Evolutionary conservation across 2,329 filamentous ascomycete species (phyloP).

Genomic region (Zopfia rhizophila): DNA sequence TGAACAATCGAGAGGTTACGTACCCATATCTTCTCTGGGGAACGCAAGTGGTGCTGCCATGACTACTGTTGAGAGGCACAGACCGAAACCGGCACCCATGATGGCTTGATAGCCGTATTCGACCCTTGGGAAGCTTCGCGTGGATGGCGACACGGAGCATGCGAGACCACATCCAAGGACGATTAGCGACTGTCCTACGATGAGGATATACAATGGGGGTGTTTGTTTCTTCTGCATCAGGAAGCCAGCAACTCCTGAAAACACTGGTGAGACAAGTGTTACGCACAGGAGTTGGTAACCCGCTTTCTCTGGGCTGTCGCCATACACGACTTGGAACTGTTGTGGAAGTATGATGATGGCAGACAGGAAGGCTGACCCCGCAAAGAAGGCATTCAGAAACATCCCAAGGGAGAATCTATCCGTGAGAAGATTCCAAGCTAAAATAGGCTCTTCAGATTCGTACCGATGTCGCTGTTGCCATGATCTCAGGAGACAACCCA

Average conservation of each 20-base stretch:
- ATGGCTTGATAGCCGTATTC: conserved; percentile 9
- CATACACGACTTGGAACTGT: conserved; percentile 10
- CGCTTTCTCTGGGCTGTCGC: conserved; percentile 3
- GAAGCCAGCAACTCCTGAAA: conserved; percentile 2
- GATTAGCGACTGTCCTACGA: neutral
- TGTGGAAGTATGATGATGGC: conserved; percentile 11
- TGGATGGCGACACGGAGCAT: neutral
- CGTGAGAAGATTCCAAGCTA: conserved; percentile 1
- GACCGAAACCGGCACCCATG: conserved; percentile 11
- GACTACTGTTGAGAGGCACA: conserved; percentile 4
- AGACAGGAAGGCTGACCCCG: conserved; percentile 4
- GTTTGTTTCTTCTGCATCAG: conserved; percentile 3
- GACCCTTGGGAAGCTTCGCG: neutral
- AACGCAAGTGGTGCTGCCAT: conserved; percentile 11
- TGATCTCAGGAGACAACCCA: neutral
- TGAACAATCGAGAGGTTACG: neutral
- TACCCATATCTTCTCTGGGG: conserved; percentile 4
- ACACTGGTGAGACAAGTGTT: conserved; percentile 1
- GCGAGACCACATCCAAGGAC: conserved; percentile 5
- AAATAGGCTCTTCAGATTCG: conserved; percentile 1
- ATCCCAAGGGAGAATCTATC: neutral
- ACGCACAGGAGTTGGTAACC: conserved; percentile 9
- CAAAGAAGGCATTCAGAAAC: conserved; percentile 9
- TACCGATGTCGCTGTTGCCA: neutral
- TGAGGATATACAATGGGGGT: conserved; percentile 11